These are phyloP conservation scores for Solanum lycopersicoides DNA, from an alignment of 257 asterid genomes.

Conservation along the genomic window DNA sequence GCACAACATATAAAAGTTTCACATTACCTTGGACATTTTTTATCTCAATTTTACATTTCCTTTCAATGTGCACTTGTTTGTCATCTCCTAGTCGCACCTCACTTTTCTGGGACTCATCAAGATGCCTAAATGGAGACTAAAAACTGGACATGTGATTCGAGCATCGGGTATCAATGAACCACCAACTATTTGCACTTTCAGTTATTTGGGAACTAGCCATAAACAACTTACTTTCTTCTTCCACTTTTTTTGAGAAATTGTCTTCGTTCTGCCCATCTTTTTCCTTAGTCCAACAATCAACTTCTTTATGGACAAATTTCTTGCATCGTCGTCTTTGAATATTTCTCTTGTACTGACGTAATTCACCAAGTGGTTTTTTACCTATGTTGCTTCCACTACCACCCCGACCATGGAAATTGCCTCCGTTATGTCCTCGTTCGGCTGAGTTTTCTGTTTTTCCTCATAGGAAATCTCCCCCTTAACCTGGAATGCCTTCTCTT, in stretches of 20 bases:
- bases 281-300: background rate
- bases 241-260: background rate
- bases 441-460: background rate
- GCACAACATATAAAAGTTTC: background rate
- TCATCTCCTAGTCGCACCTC: too few species aligned
- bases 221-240: background rate
- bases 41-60: background rate
- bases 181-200: background rate
- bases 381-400: background rate
- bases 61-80: background rate
- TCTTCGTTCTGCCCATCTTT: background rate
- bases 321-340: background rate
- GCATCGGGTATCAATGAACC: background rate
- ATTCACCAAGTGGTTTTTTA: background rate
- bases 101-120: background rate
- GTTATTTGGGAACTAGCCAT: background rate
- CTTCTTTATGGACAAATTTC: background rate
- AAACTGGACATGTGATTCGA: background rate
- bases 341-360: background rate
- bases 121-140: background rate
- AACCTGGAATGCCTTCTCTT: background rate
- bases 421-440: background rate
- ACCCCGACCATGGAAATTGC: background rate
- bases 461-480: background rate
- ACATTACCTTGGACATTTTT: background rate